These are phyloP conservation scores for Colletotrichum sp. DNA, from an alignment of 2,329 filamentous ascomycete genomes.

Conservation along the genomic window DNA sequence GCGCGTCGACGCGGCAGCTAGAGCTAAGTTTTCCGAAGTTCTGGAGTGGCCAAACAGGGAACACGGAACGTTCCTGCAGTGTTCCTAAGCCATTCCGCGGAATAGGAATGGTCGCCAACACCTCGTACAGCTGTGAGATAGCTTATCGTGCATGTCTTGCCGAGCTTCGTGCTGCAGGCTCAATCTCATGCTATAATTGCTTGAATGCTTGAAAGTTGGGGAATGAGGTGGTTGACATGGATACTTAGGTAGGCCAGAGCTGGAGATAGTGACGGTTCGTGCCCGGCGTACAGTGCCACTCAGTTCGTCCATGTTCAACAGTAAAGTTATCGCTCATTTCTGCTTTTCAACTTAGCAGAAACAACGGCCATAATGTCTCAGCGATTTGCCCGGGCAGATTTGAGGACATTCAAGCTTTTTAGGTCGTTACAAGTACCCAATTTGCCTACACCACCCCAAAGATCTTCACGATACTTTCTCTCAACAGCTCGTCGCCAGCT, in stretches of 20 bases:
- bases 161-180: background rate
- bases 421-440: background rate
- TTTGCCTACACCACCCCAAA: background rate
- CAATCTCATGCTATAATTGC: background rate
- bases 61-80: background rate
- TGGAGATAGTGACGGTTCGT: background rate
- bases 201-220: background rate
- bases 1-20: background rate
- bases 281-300: background rate
- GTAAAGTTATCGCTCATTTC: background rate
- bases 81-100: background rate
- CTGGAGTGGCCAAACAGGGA: background rate
- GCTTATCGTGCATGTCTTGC: background rate
- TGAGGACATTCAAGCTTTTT: background rate
- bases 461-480: background rate
- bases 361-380: background rate
- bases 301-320: background rate
- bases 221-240: background rate
- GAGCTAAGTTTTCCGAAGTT: background rate
- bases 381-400: background rate
- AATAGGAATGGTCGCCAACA: background rate
- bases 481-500: background rate
- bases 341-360: background rate
- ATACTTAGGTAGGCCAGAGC: background rate
- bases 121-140: background rate